Evolutionary conservation across 495 filamentous ascomycete genomes (phyloP), one percentile per base, ranked within the genome.

Genomic region (Lasiosphaeriaceae sp.): DNA sequence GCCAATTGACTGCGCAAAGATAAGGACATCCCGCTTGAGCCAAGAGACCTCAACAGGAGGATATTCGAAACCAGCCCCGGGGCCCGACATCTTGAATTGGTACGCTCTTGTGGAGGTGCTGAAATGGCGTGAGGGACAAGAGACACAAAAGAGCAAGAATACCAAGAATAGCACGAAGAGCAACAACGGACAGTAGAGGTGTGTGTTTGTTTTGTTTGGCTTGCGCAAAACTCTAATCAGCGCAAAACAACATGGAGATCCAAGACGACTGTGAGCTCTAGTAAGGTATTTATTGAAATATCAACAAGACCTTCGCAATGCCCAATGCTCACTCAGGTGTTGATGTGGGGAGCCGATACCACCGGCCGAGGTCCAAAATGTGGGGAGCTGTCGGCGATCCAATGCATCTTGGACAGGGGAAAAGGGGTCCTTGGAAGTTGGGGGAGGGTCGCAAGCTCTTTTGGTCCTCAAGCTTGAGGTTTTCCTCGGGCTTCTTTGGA

Each of bases 1-100:
- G 17, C 92, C 91, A 66, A 96, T 92, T 72, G 86, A 90, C 72
- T 90, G 87, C 35, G 91, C 90, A 68, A 96, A 96, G 24, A 96
- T 82, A 61, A 96, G 77, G 22, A 85, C 81, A 77, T 96, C 91
- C 43, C 91, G 82, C 83, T 94, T 91, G 61, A 88, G 74, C 91
- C 90, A 96, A 61, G 84, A 80, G 4, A 96, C 90, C 62, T 84
- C 80, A 63, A 80, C 68, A 39, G 83, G 60, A 50, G 88, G 86
- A 66, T 87, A 92, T 74, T 92, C 85, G 73, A 89, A 88, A 59
- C 90, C 89, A 64, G 79, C 87, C 63, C 89, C 90, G 60, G 88
- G 87, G 47, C 77, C 75, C 55, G 71, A 66, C 75, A 78, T 79
- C 21, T 59, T 74, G 58, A 50, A 11, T 1, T 34, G 6, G 21